phyloP scores from a whole-genome alignment of 2,329 filamentous ascomycete genomes.

The Ophiognomonia clavigignenti-juglandacearum region DNA sequence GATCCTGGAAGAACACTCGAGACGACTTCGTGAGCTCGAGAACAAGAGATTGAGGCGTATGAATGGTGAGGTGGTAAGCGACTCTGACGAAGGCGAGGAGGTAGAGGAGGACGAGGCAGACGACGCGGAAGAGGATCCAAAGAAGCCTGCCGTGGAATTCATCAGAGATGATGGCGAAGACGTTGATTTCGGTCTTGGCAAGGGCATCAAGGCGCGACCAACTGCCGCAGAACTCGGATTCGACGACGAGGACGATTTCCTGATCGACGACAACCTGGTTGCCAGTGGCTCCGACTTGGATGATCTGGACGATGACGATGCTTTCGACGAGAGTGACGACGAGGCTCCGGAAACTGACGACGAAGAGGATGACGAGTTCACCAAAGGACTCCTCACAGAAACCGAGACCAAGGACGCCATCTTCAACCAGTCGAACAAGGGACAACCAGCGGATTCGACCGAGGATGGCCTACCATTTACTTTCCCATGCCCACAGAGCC shows the following conservation, averaged over 20 bases:
- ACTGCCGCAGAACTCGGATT: slow-evolving; percentile 64
- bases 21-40: slow-evolving; percentile 74
- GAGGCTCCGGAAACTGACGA: slow-evolving; percentile 30
- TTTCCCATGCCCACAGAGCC: slow-evolving; percentile 77
- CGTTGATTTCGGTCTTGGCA: slow-evolving; percentile 56
- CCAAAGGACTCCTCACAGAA: slow-evolving; percentile 60
- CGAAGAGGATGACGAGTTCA: slow-evolving; percentile 64
- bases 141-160: slow-evolving; percentile 25
- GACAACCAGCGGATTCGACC: slow-evolving; percentile 34
- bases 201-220: slow-evolving; percentile 51
- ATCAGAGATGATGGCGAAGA: slow-evolving; percentile 33
- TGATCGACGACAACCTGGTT: slow-evolving; percentile 83
- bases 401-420: slow-evolving; percentile 50
- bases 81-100: slow-evolving; percentile 57
- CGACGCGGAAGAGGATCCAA: slow-evolving; percentile 24
- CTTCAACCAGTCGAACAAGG: slow-evolving; percentile 42
- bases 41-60: slow-evolving; percentile 78
- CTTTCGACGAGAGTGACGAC: slow-evolving; percentile 44
- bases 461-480: slow-evolving; percentile 69
- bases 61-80: slow-evolving; percentile 70
- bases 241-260: slow-evolving; percentile 91
- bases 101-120: slow-evolving; percentile 32
- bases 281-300: slow-evolving; percentile 69
- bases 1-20: slow-evolving; percentile 70
- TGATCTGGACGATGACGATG: slow-evolving; percentile 50